Percentiles rank a stretch among this genome's conserved stretches.
phyloP scores from a whole-genome alignment of 2,329 filamentous ascomycete genomes.

The Alternaria arborescens region DNA sequence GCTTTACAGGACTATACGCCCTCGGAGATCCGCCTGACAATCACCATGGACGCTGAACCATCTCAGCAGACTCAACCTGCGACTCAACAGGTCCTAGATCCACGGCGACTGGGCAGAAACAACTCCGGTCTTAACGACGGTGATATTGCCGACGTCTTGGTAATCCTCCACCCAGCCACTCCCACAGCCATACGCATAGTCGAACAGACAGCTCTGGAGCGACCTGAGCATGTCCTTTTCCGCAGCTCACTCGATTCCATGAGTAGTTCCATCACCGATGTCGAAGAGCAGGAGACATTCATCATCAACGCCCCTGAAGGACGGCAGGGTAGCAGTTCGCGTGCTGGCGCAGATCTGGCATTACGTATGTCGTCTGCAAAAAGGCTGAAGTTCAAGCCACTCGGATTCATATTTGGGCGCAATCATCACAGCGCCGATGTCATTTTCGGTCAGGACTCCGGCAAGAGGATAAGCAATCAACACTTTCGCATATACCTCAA shows the following conservation, averaged over 20 bases:
- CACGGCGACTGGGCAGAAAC: slow-evolving; percentile 78
- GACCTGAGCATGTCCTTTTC: slow-evolving; percentile 68
- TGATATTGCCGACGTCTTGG: slow-evolving; percentile 88
- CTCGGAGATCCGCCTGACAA: background rate
- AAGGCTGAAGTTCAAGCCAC: slow-evolving; percentile 68
- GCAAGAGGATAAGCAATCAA: slow-evolving; percentile 85
- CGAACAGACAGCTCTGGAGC: slow-evolving; percentile 59
- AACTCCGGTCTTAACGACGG: slow-evolving; percentile 83
- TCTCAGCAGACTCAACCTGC: slow-evolving; percentile 64
- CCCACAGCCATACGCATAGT: slow-evolving; percentile 76
- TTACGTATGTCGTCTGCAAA: slow-evolving; percentile 75
- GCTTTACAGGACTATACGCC: background rate
- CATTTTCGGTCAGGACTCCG: slow-evolving; percentile 68
- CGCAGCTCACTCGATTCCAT: slow-evolving; percentile 54
- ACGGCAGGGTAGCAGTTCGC: slow-evolving; percentile 27
- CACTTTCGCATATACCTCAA: slow-evolving; percentile 96
- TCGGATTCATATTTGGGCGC: slow-evolving; percentile 88
- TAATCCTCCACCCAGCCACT: slow-evolving; percentile 83
- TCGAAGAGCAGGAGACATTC: slow-evolving; percentile 57
- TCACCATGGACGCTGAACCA: slow-evolving; percentile 30
- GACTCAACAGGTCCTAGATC: slow-evolving; percentile 83
- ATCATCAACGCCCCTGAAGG: slow-evolving; percentile 55
- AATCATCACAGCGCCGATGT: slow-evolving; percentile 77
- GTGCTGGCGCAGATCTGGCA: slow-evolving; percentile 69
- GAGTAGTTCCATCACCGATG: slow-evolving; percentile 46